Evolutionary conservation across 768 basidiomycete genomes (phyloP), one percentile per base, ranked within the genome.

Genomic region (Tephrocybe rancida): DNA sequence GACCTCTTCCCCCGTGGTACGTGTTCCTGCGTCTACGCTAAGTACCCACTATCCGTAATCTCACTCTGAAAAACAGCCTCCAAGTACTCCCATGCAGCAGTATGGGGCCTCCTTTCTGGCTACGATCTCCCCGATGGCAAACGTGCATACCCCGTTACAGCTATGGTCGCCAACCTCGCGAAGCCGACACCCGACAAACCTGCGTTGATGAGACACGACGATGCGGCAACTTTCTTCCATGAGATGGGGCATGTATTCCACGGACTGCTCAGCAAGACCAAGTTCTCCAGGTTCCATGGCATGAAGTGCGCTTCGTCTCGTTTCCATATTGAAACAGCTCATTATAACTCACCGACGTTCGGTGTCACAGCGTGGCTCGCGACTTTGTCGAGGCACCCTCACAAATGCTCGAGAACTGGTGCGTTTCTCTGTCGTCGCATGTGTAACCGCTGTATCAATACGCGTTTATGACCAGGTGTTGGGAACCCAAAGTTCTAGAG

Each of bases 401-500:
- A 16, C 92, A 95, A 72, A 94, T 94, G 92, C 74, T 94, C 55
- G 93, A 95, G 71, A 92, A 94, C 63, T 95, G 92, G 92, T 86
- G 42, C 16, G 70, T 51, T n/a, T 35, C 8, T 41, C 26, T 14
- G 18, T 14, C 30, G 25, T 55, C 35, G 41, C 44, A n/a, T 38
- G 24, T 5, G 5, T 37, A 41, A n/a, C n/a, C n/a, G n/a, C n/a
- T 22, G n/a, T 21, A 22, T n/a, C 13, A 5, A 41, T 18, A 6
- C 19, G 24, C 26, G n/a, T 29, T 25, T 41, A n/a, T n/a, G n/a
- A n/a, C n/a, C 44, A 82, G 84, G 84, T 92, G 90, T 61, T 93
- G 89, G 88, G 90, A 92, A 64, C 87, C 85, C 0, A 78, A 82
- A 47, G 89, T 92, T 14, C 77, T 95, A 8, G 75, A 84, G 59